phyloP scores from a whole-genome alignment of 2,329 filamentous ascomycete species.

The Helotiales sp. region DNA sequence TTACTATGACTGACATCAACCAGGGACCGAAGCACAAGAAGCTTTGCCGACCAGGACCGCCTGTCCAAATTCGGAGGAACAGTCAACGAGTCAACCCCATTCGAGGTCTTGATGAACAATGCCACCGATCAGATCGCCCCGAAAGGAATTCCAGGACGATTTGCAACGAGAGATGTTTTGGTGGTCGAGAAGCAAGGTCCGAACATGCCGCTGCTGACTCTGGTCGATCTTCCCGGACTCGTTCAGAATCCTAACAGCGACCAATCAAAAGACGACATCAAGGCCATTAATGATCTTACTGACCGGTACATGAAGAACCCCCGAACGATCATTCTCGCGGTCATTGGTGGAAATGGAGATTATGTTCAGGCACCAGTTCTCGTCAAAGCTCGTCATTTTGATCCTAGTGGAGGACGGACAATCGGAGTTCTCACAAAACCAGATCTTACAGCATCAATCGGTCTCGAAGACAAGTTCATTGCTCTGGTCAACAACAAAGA shows the following conservation, averaged over 20 bases:
- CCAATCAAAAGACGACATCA: constrained; percentile 38
- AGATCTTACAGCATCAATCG: constrained; percentile 37
- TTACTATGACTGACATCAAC: too few relatives aligned
- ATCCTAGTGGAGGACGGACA: constrained; percentile 39
- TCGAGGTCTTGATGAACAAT: constrained; percentile 15
- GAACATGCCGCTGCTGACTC: constrained; percentile 50
- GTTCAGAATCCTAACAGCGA: constrained; percentile 43
- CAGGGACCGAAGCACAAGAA: not conserved
- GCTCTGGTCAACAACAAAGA: constrained; percentile 15
- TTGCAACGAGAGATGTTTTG: constrained; percentile 18
- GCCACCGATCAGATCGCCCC: constrained; percentile 13
- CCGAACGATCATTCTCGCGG: constrained; percentile 53
- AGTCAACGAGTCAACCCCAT: constrained; percentile 13
- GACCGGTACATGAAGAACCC: constrained; percentile 53
- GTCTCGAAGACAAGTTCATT: constrained; percentile 18
- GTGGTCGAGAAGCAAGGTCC: constrained; percentile 21
- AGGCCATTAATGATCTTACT: constrained; percentile 48
- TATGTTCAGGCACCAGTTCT: constrained; percentile 16
- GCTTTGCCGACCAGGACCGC: constrained; percentile 11
- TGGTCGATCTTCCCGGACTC: constrained; percentile 60
- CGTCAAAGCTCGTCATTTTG: constrained; percentile 35
- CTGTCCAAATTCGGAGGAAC: constrained; percentile 10
- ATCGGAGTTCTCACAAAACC: constrained; percentile 56
- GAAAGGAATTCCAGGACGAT: constrained; percentile 13
- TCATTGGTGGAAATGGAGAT: constrained; percentile 17